A percentile compares a stretch with the other conserved stretches of the same genome.
phyloP scores from a whole-genome alignment of 129 eudicot genomes.

The Lonicera japonica region DNA sequence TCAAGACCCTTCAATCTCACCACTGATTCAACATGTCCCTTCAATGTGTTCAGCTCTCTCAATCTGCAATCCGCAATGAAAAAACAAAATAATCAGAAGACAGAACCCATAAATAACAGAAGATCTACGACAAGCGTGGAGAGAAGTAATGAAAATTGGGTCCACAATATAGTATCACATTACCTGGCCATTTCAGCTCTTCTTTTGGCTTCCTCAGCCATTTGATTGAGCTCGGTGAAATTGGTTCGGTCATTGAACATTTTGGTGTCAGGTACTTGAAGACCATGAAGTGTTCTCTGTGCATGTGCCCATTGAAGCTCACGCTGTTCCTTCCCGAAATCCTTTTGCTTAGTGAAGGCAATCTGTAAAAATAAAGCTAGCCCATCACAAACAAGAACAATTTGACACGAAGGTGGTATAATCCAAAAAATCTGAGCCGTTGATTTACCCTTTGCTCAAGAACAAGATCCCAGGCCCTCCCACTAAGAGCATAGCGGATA shows the following conservation, averaged over 20 bases:
- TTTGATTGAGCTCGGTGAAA: constrained; percentile 87
- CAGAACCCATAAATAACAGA: background rate
- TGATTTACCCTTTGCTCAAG: constrained; percentile 83
- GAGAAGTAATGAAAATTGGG: background rate
- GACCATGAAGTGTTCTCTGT: constrained; percentile 97
- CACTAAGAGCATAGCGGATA: constrained; percentile 83
- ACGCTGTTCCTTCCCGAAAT: constrained; percentile 95
- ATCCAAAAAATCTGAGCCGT: background rate
- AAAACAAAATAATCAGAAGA: background rate
- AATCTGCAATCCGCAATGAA: constrained; percentile 39
- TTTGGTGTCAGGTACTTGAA: constrained; percentile 91
- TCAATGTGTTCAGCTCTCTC: constrained; percentile 84
- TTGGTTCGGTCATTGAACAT: constrained; percentile 63
- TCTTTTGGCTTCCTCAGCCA: constrained; percentile 98
- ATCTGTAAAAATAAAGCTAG: constrained; percentile 31
- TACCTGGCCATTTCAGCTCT: constrained; percentile 98
- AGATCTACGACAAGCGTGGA: background rate
- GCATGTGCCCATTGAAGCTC: constrained; percentile 99
- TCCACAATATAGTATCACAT: background rate
- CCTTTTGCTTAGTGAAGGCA: constrained; percentile 97
- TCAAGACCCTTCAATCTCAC: constrained; percentile 95
- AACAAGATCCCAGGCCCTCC: constrained; percentile 99
- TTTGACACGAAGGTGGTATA: background rate
- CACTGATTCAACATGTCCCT: constrained; percentile 96
- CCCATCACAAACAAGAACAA: background rate